Percentiles rank a stretch among this genome's conserved stretches.
These are phyloP conservation scores for Gossypium laxum DNA, from an alignment of 441 rosid genomes.

Conservation along the genomic window DNA sequence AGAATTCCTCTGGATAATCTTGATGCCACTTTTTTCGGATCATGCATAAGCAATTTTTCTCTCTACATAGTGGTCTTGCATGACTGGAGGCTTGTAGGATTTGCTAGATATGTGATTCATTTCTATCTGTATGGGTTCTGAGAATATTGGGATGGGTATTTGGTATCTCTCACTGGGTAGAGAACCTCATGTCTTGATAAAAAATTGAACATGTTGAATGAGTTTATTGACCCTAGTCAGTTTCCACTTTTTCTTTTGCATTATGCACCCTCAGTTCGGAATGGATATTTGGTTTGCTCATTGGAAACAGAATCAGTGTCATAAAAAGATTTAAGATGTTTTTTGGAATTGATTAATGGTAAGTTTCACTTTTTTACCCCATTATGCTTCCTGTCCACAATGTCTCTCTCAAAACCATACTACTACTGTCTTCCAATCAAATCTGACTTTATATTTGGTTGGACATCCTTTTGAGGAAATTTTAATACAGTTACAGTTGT, in stretches of 20 bases:
- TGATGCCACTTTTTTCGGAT: neutral
- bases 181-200: neutral
- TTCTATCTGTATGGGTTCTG: neutral
- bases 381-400: neutral
- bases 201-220: neutral
- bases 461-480: conserved; percentile 4
- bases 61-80: neutral
- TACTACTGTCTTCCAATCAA: neutral
- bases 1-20: neutral
- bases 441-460: neutral
- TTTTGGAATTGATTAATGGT: neutral
- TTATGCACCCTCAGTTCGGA: conserved; percentile 2
- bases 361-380: neutral
- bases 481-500: neutral
- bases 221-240: neutral
- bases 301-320: neutral
- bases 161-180: neutral
- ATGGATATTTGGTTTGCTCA: neutral
- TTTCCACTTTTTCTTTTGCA: neutral
- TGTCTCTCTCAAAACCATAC: neutral
- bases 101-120: neutral
- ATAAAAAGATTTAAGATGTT: neutral
- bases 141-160: neutral
- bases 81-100: neutral
- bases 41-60: neutral